Evolutionary conservation across 1,284 basidiomycete species (phyloP).

Genomic region (Fomitiporia mediterranea): DNA sequence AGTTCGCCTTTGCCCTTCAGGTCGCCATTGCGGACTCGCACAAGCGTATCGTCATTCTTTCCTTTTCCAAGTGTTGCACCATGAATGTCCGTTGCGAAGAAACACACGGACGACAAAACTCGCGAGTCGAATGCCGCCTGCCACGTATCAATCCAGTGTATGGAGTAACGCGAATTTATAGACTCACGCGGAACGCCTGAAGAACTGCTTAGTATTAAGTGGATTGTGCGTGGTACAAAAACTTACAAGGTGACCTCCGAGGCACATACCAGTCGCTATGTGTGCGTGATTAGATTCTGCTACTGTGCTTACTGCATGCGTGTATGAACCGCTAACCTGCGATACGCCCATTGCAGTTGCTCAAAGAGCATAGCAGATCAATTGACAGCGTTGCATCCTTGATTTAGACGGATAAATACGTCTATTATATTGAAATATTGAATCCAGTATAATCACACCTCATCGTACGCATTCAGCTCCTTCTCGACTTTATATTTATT

Average conservation of each 20-base stretch:
- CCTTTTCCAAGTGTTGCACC: constrained; percentile 82
- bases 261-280: constrained; percentile 78
- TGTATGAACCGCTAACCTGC: constrained; percentile 47
- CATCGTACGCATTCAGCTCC: constrained; percentile 76
- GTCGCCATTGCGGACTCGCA: constrained; percentile 68
- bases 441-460: constrained; percentile 42
- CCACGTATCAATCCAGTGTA: not conserved
- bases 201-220: not conserved
- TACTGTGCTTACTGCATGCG: not conserved
- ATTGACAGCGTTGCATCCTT: constrained; percentile 75
- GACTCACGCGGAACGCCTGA: constrained; percentile 54
- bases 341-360: constrained; percentile 86
- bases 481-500: constrained; percentile 93
- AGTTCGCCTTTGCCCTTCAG: constrained; percentile 76
- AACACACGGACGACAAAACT: constrained; percentile 83
- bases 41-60: constrained; percentile 74
- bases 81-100: constrained; percentile 91
- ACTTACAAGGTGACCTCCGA: constrained; percentile 77
- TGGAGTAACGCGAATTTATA: not conserved
- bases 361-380: constrained; percentile 66
- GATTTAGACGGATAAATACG: no score
- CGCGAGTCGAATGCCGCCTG: constrained; percentile 84
- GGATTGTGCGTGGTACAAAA: not conserved
- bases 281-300: constrained; percentile 10
- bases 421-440: constrained; percentile 34